phyloP scores from a whole-genome alignment of 495 filamentous ascomycete genomes.

The Platismatia glauca region DNA sequence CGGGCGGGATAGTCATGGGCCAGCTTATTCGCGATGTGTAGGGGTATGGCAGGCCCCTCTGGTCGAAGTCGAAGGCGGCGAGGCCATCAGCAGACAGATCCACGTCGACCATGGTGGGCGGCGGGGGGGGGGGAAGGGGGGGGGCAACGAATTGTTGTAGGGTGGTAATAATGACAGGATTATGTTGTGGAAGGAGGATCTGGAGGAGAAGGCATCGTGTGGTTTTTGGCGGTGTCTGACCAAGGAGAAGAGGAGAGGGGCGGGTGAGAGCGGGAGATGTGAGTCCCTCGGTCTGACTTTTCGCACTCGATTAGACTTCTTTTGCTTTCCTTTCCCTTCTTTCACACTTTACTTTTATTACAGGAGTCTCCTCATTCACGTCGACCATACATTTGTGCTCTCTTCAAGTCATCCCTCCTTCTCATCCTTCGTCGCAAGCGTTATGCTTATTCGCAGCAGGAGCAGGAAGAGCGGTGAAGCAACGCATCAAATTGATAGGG shows the following conservation, averaged over 20 bases:
- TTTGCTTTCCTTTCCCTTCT: background rate
- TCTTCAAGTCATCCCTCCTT: too few relatives aligned
- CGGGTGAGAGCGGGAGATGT: background rate
- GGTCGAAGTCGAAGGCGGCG: conserved; percentile 23
- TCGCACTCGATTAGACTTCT: background rate
- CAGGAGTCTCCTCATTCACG: background rate
- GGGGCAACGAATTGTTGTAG: background rate
- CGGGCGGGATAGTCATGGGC: conserved; percentile 21
- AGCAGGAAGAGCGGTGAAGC: conserved; percentile 4
- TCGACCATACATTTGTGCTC: too few relatives aligned
- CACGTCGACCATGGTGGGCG: conserved; percentile 9
- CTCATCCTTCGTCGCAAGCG: too few relatives aligned
- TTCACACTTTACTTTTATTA: background rate
- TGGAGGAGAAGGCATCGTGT: background rate
- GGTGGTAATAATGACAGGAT: background rate
- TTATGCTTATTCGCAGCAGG: too few relatives aligned
- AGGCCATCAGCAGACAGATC: conserved; percentile 24
- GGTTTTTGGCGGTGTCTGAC: background rate
- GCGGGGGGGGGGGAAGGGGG: too few relatives aligned
- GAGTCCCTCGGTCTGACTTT: too few relatives aligned
- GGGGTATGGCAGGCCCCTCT: conserved; percentile 19
- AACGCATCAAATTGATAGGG: background rate
- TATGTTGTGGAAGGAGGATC: background rate
- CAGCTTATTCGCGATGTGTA: conserved; percentile 21
- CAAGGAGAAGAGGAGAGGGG: background rate